Percentiles rank a stretch among this genome's conserved stretches.
Evolutionary conservation across 129 eudicot genomes (phyloP).

Genomic region (Tagetes erecta): DNA sequence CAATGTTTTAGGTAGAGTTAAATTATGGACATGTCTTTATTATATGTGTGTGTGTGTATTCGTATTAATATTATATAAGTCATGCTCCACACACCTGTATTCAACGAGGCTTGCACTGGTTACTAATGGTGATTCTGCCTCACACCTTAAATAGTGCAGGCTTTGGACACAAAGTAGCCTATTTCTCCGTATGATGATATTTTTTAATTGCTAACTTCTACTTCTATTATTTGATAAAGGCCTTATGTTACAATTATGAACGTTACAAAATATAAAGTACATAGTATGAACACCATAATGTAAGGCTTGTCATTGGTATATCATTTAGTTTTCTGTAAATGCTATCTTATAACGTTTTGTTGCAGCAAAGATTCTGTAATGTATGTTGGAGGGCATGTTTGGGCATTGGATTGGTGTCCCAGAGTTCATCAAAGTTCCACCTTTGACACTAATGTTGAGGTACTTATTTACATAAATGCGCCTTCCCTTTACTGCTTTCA

Average conservation of each 20-base stretch:
- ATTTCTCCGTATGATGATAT: not conserved
- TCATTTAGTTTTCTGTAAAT: conserved; percentile 6
- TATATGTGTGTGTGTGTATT: too few relatives aligned
- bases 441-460: conserved; percentile 54
- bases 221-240: conserved; percentile 33
- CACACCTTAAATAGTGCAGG: not conserved
- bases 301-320: conserved; percentile 5
- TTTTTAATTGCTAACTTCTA: not conserved
- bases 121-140: not conserved
- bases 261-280: not conserved
- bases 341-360: conserved; percentile 34
- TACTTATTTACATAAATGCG: conserved; percentile 23
- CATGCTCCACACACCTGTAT: not conserved
- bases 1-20: not conserved
- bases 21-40: not conserved
- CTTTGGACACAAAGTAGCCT: not conserved
- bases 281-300: not conserved
- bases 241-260: not conserved
- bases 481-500: not conserved
- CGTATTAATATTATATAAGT: not conserved
- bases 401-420: conserved; percentile 99
- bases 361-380: conserved; percentile 82
- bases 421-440: conserved; percentile 37
- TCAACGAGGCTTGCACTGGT: not conserved
- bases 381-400: conserved; percentile 79